These are phyloP conservation scores for Orbilia quercus DNA, from an alignment of 2,329 filamentous ascomycete genomes.

Conservation along the genomic window DNA sequence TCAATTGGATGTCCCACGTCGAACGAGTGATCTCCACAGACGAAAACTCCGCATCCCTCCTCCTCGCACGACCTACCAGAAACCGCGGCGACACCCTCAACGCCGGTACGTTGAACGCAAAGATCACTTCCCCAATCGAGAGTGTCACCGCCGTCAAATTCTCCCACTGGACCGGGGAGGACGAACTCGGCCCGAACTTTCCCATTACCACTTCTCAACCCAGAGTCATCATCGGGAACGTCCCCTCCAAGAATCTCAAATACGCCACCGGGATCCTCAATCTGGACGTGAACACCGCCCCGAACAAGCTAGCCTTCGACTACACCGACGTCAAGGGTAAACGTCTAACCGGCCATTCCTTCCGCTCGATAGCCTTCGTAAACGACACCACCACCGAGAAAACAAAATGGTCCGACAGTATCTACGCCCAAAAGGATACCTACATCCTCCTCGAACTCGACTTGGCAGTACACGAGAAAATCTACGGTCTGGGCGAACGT, in stretches of 20 bases:
- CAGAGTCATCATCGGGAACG: slow-evolving; percentile 60
- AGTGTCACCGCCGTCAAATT: slow-evolving; percentile 64
- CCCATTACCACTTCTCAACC: slow-evolving; percentile 63
- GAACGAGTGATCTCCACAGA: slow-evolving; percentile 39
- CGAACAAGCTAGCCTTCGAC: slow-evolving; percentile 64
- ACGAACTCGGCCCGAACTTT: slow-evolving; percentile 63
- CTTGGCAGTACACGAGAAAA: slow-evolving; percentile 70
- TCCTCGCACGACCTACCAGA: slow-evolving; percentile 54
- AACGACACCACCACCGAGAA: slow-evolving; percentile 59
- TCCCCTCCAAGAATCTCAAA: slow-evolving; percentile 62
- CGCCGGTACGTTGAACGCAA: slow-evolving; percentile 56
- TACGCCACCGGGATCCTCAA: slow-evolving; percentile 63
- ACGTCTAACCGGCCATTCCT: slow-evolving; percentile 63
- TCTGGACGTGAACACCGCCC: slow-evolving; percentile 62
- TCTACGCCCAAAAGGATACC: slow-evolving; percentile 61
- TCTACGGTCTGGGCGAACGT: slow-evolving; percentile 79
- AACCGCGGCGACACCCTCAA: slow-evolving; percentile 57
- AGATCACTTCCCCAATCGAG: slow-evolving; percentile 58
- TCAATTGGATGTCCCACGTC: slow-evolving; percentile 58
- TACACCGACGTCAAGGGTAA: slow-evolving; percentile 62
- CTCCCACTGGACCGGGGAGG: slow-evolving; percentile 64
- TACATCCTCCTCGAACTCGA: slow-evolving; percentile 66
- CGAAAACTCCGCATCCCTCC: slow-evolving; percentile 23
- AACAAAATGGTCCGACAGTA: slow-evolving; percentile 61
- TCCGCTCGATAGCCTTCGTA: slow-evolving; percentile 64